Percentiles rank a stretch among this genome's conserved stretches.
Conservation (phyloP, 768 basidiomycete genomes). For the Thelephora ganbajun region DNA sequence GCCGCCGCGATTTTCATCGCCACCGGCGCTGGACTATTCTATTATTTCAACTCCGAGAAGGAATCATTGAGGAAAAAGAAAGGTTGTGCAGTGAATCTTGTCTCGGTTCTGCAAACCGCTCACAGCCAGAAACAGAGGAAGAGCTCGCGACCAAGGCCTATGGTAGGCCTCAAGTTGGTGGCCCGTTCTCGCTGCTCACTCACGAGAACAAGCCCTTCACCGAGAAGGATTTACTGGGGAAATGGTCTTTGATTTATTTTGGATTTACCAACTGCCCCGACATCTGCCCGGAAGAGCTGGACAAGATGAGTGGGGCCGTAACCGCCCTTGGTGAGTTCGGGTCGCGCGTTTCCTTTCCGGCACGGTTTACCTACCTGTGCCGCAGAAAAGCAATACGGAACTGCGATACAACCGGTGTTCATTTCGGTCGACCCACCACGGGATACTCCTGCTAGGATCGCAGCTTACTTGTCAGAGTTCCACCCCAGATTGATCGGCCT, state of each 20-base stretch:
- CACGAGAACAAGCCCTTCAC: conserved; percentile 60
- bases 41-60: conserved; percentile 87
- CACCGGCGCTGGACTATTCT: conserved; percentile 69
- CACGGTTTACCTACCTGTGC: not conserved
- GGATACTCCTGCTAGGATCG: conserved; percentile 51
- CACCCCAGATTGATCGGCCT: conserved; percentile 84
- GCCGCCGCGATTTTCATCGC: conserved; percentile 76
- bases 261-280: conserved; percentile 99
- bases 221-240: conserved; percentile 71
- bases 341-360: not conserved
- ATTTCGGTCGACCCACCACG: conserved; percentile 95
- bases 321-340: conserved; percentile 47
- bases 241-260: conserved; percentile 90
- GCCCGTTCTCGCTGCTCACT: conserved; percentile 68
- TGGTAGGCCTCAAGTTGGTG: conserved; percentile 83
- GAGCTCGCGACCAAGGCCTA: conserved; percentile 60
- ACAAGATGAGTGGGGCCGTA: conserved; percentile 80
- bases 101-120: not conserved
- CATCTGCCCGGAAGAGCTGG: conserved; percentile 95
- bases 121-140: conserved; percentile 34
- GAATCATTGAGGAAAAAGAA: conserved; percentile 58
- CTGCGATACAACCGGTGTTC: conserved; percentile 79
- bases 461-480: conserved; percentile 68
- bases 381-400: conserved; percentile 55
- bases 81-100: conserved; percentile 19